Base-by-base conservation (phyloP, 2,329 filamentous ascomycete genomes). In the Trichoderma endophyticum region DNA sequence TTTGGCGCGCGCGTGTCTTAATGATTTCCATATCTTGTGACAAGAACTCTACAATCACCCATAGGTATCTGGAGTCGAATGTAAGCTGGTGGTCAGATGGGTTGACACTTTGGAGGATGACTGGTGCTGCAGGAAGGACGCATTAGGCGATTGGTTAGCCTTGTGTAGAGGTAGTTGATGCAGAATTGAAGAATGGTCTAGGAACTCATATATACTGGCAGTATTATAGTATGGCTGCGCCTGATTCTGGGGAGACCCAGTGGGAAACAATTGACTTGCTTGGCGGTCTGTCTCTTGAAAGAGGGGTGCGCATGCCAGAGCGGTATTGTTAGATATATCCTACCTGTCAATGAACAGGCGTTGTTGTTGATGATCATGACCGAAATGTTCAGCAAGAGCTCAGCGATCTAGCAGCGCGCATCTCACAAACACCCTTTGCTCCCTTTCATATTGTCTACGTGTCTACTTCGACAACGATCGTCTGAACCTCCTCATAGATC, bases 131-230 rank as follows among this genome's bases (percentile, higher is more conserved):
- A 61, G 48, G 57, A 59, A 54, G 59, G 56, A 65, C 64, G 66
- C 48, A 60, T 72, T 70, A 72, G 65, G 70, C 66, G 70, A 73
- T 75, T 75, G 70, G 73, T 73, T 73, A 74, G 73, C 70, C 73
- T 63, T 71, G 72, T 62, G 71, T 75, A 75, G 72, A 73, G 43
- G 60, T 63, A 63, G 68, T 56, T 61, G 66, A 73, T 70, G 68
- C 71, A 74, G 65, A 74, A 74, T 75, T 72, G 72, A 75, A 71
- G 57, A 73, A 43, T 69, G 18, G 64, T 60, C 67, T 70, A 48
- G 71, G 68, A 60, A 72, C 30, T 34, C 34, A 61, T 54, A 30
- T 68, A 62, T 36, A 54, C 39, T 56, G 54, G 24, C 9, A 54
- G 14, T n/a, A 69, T 34, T 9, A 32, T 69, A 15, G 65, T 51